Base-by-base conservation (phyloP, 768 basidiomycete species). In the Hygrophorus russula region DNA sequence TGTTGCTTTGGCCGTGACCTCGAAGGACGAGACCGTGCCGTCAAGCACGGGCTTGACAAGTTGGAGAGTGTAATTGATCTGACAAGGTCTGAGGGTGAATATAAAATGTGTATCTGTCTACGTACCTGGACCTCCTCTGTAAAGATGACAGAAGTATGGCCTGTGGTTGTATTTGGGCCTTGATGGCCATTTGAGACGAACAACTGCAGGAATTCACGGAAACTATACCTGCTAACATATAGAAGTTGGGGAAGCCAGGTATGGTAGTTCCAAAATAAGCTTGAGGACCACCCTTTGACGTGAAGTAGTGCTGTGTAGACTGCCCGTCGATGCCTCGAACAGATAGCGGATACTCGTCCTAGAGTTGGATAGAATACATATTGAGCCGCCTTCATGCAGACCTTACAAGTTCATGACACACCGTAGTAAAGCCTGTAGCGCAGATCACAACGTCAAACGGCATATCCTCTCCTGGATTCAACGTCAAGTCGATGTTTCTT, bases 231-330 rank as follows among this genome's bases (percentile, higher is more conserved):
- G 57, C 49, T 4, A 72, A 41, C 7, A 59, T 55, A 49, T 58
- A 70, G 45, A 69, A 63, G 47, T 73, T 73, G 0, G 71, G 71
- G 50, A 73, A 73, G 9, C 63, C 64, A 24, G 71, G 68, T 3
- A 67, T 45, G 4, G 60, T 56, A 1, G 66, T 69, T 19, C 69
- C 70, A 6, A 65, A 51, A 49, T 72, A 72, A 13, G 70, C 70
- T 36, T 60, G 60, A 8, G 70, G 66, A 0, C 70, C 70, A 0
- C 59, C 59, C n/a, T 63, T 53, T 5, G 56, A 48, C 9, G 61
- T 55, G 44, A 57, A 69, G 45, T 68, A 71, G 37, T 66, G 63
- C 48, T 65, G 59, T n/a, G 70, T 54, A 2, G 63, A 62, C 39
- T 56, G 48, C 3, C 52, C 55, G 1, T 49, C 48, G 11, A 39